Base-by-base conservation (phyloP, 768 basidiomycete species). In the Artomyces pyxidatus region DNA sequence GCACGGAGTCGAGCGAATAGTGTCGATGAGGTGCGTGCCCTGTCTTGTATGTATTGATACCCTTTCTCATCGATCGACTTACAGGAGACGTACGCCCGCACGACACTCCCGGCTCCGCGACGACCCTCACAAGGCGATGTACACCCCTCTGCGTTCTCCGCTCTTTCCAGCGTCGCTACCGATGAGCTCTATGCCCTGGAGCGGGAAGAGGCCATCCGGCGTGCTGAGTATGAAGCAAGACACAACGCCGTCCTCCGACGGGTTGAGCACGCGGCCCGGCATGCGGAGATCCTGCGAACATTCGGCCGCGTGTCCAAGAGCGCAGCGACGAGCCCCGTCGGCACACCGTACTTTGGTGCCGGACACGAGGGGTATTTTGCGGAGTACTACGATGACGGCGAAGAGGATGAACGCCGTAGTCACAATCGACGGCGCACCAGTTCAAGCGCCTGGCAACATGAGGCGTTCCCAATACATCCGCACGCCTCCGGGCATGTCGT, bases 141-240 rank as follows among this genome's bases (percentile, higher is more conserved):
- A 47, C 55, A 48, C 52, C 58, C 48, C 58, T 59, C 61, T 45
- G 58, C 59, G 44, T 57, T 88, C 58, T 77, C 78, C n/a, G 74
- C 84, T 1, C 65, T 88, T 17, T 84, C 85, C 39, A 83, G 70
- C 26, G 70, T 86, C 17, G 92, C 93, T 3, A 85, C 94, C 68
- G 90, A 90, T 50, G 90, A 96, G 61, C 76, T 98, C 7, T 85
- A 88, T 59, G 82, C 84, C 57, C 81, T 98, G 26, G 94, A 98
- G 63, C 83, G 83, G 32, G 77, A 83, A 51, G 94, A 96, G 64
- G 72, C 73, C 4, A 73, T 79, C 47, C 71, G 82, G 22, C 71
- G 82, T 37, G 82, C 81, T 5, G 81, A 83, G 59, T 81, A 75
- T 58, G 78, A 81, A 67, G 60, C 71, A 39, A 63, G 71, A 49